Base-by-base conservation (phyloP, 75 land plant species). In the Cryptomeria japonica region DNA sequence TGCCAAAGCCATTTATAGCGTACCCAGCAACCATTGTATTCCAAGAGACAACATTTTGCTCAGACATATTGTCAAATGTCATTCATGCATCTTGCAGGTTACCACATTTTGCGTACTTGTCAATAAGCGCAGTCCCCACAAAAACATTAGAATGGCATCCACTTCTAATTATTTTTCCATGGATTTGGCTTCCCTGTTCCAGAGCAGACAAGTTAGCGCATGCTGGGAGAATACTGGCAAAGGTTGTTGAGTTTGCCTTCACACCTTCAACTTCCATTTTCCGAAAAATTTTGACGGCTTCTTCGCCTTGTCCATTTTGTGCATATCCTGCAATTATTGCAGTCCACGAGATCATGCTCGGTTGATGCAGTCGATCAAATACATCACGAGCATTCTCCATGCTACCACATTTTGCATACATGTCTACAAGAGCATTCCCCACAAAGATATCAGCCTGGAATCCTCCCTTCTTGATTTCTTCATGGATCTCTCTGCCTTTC, bases 301-400 rank as follows among this genome's bases (percentile, higher is more conserved):
- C 90, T 36, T 42, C 83, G 15, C 93, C 94, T 79, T 88, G 82
- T 22, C 96, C 94, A 42, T 83, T 53, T 70, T 87, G 83, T 15
- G 94, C 95, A 87, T 88, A 92, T 1, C 96, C 96, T 79, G 92
- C 92, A 2, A 96, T 68, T 89, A 96, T 56, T n/a, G 90, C 94
- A 86, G 93, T 96, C 95, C 96, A 96, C 31, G 95, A 91, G 5
- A 92, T 86, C 87, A 88, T 91, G 89, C 93, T 94, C 53, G 86
- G 91, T 41, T 70, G 22, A 46, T 86, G 38, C 15, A 86, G 86
- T 2, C 22, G 34, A 42, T 91, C 91, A 51, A 51, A 51, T 13
- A 51, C 13, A 51, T 51, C 55, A 51, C 55, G 55, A 51, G 55
- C 55, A 51, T 51, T 14, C 16, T 2, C 15, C 55, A 51, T 51